Conservation (phyloP, 495 filamentous ascomycete species). For the Penicillium malachiteum region DNA sequence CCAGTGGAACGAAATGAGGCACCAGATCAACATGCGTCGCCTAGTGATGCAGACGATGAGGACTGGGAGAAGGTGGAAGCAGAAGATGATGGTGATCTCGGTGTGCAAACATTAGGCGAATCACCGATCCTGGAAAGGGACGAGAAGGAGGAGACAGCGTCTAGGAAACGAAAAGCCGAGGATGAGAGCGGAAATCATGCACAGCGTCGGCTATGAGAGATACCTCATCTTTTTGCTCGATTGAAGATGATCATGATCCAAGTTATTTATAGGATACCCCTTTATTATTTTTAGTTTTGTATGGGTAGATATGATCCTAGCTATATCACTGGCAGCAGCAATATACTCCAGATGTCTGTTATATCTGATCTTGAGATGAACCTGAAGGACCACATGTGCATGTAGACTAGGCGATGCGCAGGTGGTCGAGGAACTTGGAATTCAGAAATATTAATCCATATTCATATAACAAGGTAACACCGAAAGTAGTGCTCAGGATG, state of each 20-base stretch:
- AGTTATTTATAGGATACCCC: conserved; percentile 16
- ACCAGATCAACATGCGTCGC: neutral
- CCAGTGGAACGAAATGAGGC: neutral
- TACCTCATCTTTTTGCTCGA: no score
- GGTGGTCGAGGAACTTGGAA: no score
- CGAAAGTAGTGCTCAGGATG: neutral
- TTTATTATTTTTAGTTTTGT: conserved; percentile 10
- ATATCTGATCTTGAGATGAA: no score
- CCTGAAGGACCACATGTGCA: no score
- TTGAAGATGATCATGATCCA: neutral
- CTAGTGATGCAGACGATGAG: conserved; percentile 28
- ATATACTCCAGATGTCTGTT: no score
- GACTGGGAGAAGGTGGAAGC: conserved; percentile 49
- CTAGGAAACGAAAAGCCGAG: conserved; percentile 43
- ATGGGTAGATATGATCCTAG: neutral
- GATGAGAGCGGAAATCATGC: conserved; percentile 19
- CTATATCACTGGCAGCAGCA: neutral
- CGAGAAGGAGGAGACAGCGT: conserved; percentile 23
- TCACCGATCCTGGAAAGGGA: conserved; percentile 32
- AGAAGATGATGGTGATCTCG: conserved; percentile 40
- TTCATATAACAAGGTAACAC: neutral
- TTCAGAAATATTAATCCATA: neutral
- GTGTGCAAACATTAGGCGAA: conserved; percentile 31
- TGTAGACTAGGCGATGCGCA: no score
- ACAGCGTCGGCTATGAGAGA: conserved; percentile 12